Evolutionary conservation across 2,329 filamentous ascomycete species (phyloP), one percentile per base, ranked within the genome.

Genomic region (Calonectria honghensis): DNA sequence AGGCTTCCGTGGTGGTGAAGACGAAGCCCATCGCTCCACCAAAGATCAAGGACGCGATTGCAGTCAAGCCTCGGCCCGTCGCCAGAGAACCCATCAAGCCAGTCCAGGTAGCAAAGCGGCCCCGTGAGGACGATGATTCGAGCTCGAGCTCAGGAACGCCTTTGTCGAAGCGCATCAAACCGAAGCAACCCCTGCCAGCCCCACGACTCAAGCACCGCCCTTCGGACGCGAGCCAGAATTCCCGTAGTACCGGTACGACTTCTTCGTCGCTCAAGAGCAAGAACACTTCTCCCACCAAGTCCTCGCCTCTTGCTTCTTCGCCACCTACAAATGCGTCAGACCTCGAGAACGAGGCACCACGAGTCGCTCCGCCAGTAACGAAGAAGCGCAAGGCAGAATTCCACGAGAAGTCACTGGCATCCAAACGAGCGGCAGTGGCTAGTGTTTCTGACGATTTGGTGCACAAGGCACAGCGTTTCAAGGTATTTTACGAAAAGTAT

Each of bases 251-350:
- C 2, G 75, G 74, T 18, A 79, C 74, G 11, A 82, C 78, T 32
- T 85, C 85, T 2, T 86, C 88, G 7, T 87, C 87, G 1, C 82
- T 85, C 61, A 89, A 87, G 81, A 86, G 84, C 80, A 90, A 90
- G 82, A 85, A 88, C 75, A 92, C 89, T 0, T 92, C 91, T 9
- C 91, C 91, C 0, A 86, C 87, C 66, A 93, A 93, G 81, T 93
- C 92, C 3, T 93, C 92, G 13, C 92, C 91, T 5, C 85, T 93
- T 24, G 91, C 91, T n/a, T 91, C 91, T 1, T 93, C 91, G 9
- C 91, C 91, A 16, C 91, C 91, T 0, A 93, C 91, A 10, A 93
- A 93, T 76, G 92, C 91, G 1, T 93, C 91, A 1, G 91, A 93
- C 72, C 84, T 93, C 48, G 91, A 92, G 37, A 85, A 88, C 77